These are phyloP conservation scores for Potentilla sterilis DNA, from an alignment of 306 rosid genomes.

Conservation along the genomic window DNA sequence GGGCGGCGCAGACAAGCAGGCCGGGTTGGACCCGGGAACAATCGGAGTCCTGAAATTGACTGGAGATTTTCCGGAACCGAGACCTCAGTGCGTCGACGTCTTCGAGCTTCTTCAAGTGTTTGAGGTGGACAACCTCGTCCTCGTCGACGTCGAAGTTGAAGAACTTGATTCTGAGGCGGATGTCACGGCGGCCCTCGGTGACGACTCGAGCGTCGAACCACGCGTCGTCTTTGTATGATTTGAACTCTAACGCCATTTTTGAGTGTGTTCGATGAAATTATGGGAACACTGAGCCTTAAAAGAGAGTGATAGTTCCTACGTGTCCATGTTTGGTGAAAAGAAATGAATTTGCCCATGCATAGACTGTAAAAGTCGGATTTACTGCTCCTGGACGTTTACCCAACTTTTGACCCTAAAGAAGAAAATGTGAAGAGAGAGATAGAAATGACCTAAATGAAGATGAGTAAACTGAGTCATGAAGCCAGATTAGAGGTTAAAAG, in stretches of 20 bases:
- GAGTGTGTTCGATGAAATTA: neutral
- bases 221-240: neutral
- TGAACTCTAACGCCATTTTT: neutral
- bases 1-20: neutral
- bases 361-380: neutral
- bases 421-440: neutral
- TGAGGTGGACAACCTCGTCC: neutral
- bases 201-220: neutral
- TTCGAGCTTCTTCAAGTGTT: neutral
- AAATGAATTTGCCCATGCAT: no score
- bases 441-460: no score
- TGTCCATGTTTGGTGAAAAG: no score
- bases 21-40: neutral
- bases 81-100: neutral
- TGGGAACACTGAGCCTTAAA: no score
- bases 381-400: neutral
- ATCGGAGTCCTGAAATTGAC: neutral
- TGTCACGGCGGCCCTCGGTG: neutral
- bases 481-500: no score
- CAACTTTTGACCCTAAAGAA: neutral
- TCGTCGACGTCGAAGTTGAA: neutral
- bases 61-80: neutral
- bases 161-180: slow-evolving; percentile 7
- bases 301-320: no score
- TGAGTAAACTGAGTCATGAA: no score